A percentile compares a stretch with the other conserved stretches of the same genome.
phyloP scores from a whole-genome alignment of 805 yeast species.

The Nakazawaea sp. region DNA sequence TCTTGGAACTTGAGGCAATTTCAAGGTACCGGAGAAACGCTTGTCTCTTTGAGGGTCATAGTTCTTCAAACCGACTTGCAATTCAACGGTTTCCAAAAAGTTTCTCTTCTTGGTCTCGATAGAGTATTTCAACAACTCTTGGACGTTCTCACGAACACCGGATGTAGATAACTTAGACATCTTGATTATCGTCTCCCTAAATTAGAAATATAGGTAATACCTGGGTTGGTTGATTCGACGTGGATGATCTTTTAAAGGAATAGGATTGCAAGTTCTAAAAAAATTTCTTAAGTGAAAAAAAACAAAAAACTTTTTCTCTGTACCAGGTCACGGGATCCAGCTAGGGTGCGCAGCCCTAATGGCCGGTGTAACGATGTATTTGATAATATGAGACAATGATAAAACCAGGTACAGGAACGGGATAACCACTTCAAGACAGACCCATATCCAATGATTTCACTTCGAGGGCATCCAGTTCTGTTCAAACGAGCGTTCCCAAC shows the following conservation, averaged over 20 bases:
- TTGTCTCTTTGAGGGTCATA: conserved; percentile 99
- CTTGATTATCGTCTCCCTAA: conserved; percentile 71
- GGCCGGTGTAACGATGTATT: too few species aligned
- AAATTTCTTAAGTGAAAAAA: conserved; percentile 1
- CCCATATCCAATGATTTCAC: too few species aligned
- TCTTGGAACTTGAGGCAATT: conserved; percentile 98
- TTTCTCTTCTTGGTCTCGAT: conserved; percentile 98
- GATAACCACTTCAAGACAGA: too few species aligned
- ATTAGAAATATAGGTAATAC: conserved; percentile 34
- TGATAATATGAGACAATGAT: too few species aligned
- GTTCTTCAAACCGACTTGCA: conserved; percentile 99
- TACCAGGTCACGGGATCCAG: too few species aligned
- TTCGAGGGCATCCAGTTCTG: too few species aligned
- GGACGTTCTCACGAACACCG: conserved; percentile 95
- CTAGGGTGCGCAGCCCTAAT: too few species aligned
- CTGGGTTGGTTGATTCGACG: conserved; percentile 47
- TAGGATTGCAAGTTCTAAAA: not conserved
- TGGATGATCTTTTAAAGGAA: conserved; percentile 24
- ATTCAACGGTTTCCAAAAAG: conserved; percentile 99
- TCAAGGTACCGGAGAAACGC: conserved; percentile 99
- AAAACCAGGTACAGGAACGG: too few species aligned
- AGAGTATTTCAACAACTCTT: conserved; percentile 84
- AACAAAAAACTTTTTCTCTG: not conserved
- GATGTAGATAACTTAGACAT: conserved; percentile 89
- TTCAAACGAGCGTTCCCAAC: not conserved